Conservation (phyloP, 805 yeast genomes). For the Torulaspora delbrueckii region DNA sequence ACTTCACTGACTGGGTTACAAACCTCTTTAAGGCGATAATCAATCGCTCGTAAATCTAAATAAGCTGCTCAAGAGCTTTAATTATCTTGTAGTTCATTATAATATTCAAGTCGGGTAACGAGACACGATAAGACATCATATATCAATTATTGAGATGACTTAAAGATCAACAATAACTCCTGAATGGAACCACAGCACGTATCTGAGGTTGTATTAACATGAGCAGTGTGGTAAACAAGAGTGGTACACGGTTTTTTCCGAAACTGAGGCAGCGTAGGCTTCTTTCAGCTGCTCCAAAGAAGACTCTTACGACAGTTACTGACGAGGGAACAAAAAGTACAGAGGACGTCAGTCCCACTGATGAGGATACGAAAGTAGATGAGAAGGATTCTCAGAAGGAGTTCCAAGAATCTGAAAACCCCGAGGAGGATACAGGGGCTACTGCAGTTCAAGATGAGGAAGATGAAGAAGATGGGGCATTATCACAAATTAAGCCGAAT, state of each 20-base stretch:
- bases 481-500: neutral
- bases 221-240: conserved; percentile 43
- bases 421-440: neutral
- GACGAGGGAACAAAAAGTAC: conserved; percentile 7
- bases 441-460: conserved; percentile 2
- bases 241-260: conserved; percentile 63
- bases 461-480: neutral
- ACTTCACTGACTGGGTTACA: no score
- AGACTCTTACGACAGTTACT: conserved; percentile 23
- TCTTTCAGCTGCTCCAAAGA: conserved; percentile 26
- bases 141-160: neutral
- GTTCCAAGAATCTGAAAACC: neutral
- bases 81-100: no score
- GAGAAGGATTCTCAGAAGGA: neutral
- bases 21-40: no score
- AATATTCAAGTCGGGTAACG: neutral
- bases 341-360: conserved; percentile 3
- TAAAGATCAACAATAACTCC: neutral
- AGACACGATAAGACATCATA: neutral
- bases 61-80: neutral
- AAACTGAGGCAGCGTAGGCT: conserved; percentile 45
- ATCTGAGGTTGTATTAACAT: conserved; percentile 9
- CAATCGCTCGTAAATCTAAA: no score
- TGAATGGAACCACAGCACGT: neutral
- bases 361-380: neutral